Base-by-base conservation (phyloP, 2,329 filamentous ascomycete species). In the Biscogniauxia mediterranea region DNA sequence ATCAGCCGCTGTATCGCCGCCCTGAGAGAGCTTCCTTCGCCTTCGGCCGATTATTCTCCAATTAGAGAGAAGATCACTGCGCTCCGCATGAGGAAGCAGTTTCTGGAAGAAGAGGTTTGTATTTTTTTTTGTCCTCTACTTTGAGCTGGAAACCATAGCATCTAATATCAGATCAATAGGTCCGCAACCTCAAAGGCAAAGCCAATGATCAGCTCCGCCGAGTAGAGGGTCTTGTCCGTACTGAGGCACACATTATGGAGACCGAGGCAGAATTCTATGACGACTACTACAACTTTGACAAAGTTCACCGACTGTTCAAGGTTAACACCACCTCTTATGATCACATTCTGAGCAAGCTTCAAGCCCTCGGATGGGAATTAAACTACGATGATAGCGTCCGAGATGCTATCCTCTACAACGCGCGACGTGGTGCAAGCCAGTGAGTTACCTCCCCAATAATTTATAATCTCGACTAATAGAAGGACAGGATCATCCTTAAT, bases 351-450 rank as follows among this genome's bases (percentile, higher is more conserved):
- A 61, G 58, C 42, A 71, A 65, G 49, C 61, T 72, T 7, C 62
- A 68, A 26, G 69, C 64, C 19, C 60, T 71, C n/a, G 63, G 65
- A 6, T 52, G 55, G 38, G 68, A 71, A 61, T 46, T 72, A 7
- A 58, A 64, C n/a, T 49, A 60, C 17, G 64, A 66, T 11, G 25
- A 56, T 4, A 38, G 55, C 4, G 59, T 63, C 17, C 59, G 66
- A 20, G 62, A 67, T 20, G 26, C 51, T 1, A 61, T 68, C 20
- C 56, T 73, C 17, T 52, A 65, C 13, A 61, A 61, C 55, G 71
- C 70, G 5, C 69, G 66, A 53, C 64, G 67, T 19, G 65, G 68
- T 56, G 68, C 72, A 26, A 72, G 60, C 62, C 66, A 72, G 73
- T 71, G 57, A 61, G 63, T 63, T 8, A 20, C 3, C 26, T 20